Conservation (phyloP, 306 rosid genomes). For the Citrullus mucosospermus region DNA sequence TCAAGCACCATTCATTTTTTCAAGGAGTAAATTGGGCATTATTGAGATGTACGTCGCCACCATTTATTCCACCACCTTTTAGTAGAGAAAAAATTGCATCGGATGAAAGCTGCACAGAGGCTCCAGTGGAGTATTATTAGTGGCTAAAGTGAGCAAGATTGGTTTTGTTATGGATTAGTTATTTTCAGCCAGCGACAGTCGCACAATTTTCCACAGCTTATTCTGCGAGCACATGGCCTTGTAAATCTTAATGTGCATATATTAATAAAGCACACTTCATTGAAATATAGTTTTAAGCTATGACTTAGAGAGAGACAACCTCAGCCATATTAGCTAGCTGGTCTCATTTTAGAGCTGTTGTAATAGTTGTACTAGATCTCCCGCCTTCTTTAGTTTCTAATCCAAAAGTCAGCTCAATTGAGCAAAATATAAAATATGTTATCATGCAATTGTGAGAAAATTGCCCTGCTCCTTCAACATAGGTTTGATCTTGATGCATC, state of each 20-base stretch:
- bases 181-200: not conserved
- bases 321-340: not conserved
- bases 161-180: not conserved
- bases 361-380: not conserved
- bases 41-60: conserved; percentile 58
- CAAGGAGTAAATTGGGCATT: conserved; percentile 62
- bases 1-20: conserved; percentile 54
- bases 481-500: not conserved
- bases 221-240: conserved; percentile 7
- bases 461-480: too few relatives aligned
- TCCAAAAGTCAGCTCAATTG: not conserved
- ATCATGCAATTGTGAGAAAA: not conserved
- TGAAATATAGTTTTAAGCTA: not conserved
- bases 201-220: not conserved
- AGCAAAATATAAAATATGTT: not conserved
- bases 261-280: not conserved
- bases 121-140: conserved; percentile 54
- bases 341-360: not conserved
- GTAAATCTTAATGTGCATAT: conserved; percentile 10
- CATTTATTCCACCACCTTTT: conserved; percentile 45
- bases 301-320: not conserved
- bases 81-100: conserved; percentile 27
- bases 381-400: not conserved
- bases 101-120: conserved; percentile 42
- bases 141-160: not conserved